Evolutionary conservation across 139 green algal species (phyloP).

Genomic region (Edaphochlamys debaryana): DNA sequence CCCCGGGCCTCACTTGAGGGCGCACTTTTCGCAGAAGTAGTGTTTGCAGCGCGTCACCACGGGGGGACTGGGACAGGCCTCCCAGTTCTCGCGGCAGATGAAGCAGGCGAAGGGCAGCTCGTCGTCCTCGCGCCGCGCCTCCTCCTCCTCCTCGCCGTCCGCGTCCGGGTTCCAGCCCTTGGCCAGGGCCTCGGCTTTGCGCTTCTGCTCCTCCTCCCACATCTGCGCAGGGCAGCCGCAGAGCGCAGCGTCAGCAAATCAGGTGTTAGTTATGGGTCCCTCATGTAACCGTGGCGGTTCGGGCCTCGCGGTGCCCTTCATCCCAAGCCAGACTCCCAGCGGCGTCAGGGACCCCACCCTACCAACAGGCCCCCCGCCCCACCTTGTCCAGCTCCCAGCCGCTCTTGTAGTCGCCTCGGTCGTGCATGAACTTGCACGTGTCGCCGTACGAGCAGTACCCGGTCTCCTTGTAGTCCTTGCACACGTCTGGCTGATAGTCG

Average conservation of each 20-base stretch:
- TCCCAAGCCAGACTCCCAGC: too few relatives aligned
- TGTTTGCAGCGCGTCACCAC: constrained; percentile 96
- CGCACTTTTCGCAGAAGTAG: constrained; percentile 99
- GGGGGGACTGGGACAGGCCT: constrained; percentile 78
- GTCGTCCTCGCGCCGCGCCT: constrained; percentile 73
- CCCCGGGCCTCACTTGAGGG: constrained; percentile 88
- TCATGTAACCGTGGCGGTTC: too few relatives aligned
- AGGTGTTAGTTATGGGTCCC: too few relatives aligned
- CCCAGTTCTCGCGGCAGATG: constrained; percentile 89
- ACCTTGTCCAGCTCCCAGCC: constrained; percentile 92
- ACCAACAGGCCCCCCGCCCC: not conserved
- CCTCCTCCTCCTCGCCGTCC: constrained; percentile 68
- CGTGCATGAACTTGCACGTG: constrained; percentile 99
- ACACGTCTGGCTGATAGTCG: constrained; percentile 99
- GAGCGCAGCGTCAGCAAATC: too few relatives aligned
- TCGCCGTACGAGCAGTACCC: constrained; percentile 96
- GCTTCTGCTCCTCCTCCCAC: constrained; percentile 95
- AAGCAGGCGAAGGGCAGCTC: constrained; percentile 95
- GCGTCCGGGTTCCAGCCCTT: constrained; percentile 60
- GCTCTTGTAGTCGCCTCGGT: constrained; percentile 98
- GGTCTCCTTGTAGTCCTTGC: constrained; percentile 93
- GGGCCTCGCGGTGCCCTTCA: too few relatives aligned
- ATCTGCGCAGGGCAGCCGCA: constrained; percentile 84
- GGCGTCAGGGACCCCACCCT: too few relatives aligned
- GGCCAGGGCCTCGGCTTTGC: constrained; percentile 70